Percentiles rank a stretch among this genome's conserved stretches.
Evolutionary conservation across 306 rosid genomes (phyloP).

Genomic region (Cucurbita moschata): DNA sequence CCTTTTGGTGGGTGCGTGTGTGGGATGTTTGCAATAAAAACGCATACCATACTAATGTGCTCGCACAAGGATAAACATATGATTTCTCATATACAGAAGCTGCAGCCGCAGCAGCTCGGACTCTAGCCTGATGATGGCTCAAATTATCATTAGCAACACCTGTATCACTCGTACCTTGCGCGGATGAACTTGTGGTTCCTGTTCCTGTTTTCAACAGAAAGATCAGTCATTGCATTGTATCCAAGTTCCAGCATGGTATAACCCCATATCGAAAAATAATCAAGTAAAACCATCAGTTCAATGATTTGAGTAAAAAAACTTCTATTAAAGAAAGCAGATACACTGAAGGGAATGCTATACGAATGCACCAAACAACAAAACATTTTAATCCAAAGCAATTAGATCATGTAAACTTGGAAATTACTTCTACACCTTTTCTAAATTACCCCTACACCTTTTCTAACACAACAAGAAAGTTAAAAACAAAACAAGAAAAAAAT

Average conservation of each 20-base stretch:
- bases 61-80: conserved; percentile 42
- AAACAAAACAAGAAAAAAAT: neutral
- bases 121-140: conserved; percentile 74
- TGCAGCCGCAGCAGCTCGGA: conserved; percentile 87
- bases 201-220: conserved; percentile 27
- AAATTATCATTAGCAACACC: conserved; percentile 32
- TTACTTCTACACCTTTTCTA: neutral
- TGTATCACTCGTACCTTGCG: conserved; percentile 39
- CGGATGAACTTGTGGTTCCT: conserved; percentile 28
- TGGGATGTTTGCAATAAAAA: neutral
- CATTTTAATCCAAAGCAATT: neutral
- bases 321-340: neutral
- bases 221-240: conserved; percentile 1
- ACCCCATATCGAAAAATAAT: neutral
- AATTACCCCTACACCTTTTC: neutral
- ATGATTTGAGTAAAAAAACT: neutral
- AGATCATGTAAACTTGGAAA: neutral
- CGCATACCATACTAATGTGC: conserved; percentile 59
- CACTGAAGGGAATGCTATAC: neutral
- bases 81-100: conserved; percentile 90
- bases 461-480: neutral
- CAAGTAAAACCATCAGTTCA: neutral
- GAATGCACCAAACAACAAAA: neutral
- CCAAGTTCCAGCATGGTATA: neutral
- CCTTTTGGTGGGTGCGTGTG: too few relatives aligned